Evolutionary conservation across 441 rosid genomes (phyloP), one percentile per base, ranked within the genome.

Genomic region (Pelargonium cotyledonis): DNA sequence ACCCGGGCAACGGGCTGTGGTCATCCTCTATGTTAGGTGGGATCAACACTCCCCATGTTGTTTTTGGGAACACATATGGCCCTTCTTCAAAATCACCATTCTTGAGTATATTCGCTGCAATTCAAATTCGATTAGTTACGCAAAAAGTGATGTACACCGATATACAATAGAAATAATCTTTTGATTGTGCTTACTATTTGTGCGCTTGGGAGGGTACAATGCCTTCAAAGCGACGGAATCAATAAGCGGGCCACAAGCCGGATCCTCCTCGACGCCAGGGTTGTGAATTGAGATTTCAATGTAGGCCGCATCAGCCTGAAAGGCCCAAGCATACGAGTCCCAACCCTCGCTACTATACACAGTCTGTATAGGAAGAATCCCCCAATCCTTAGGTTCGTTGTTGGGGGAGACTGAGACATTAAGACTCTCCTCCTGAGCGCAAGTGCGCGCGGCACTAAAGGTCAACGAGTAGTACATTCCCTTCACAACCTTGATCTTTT

Each of bases 151-250:
- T 23, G 26, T 23, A 23, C 26, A 23, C 26, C 2, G 26, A 23
- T 23, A 23, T 23, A 23, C 26, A 23, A 23, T 23, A 23, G 26
- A 23, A 23, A 23, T 23, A 23, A 0, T 0, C 0, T 23, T 23
- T 23, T 2, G 2, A 73, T 87, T 83, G 35, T 51, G 7, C n/a
- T 51, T 63, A 86, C 94, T 85, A 67, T 18, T 77, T 16, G 43
- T 61, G 66, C 73, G 80, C 63, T 16, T 74, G 46, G 74, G 77
- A 0, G 89, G 85, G 14, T 69, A 69, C 49, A 87, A 70, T 65
- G 81, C 88, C 44, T 87, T 87, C 72, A 87, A 82, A 43, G 92
- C 89, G 49, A 85, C 80, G 16, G 88, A 82, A 8, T 87, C 92
- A 71, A 87, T 49, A n/a, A 49, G 55, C 5, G 55, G 55, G 55